Conservation (phyloP, 495 filamentous ascomycete genomes). For the Penicillium turbatum region DNA sequence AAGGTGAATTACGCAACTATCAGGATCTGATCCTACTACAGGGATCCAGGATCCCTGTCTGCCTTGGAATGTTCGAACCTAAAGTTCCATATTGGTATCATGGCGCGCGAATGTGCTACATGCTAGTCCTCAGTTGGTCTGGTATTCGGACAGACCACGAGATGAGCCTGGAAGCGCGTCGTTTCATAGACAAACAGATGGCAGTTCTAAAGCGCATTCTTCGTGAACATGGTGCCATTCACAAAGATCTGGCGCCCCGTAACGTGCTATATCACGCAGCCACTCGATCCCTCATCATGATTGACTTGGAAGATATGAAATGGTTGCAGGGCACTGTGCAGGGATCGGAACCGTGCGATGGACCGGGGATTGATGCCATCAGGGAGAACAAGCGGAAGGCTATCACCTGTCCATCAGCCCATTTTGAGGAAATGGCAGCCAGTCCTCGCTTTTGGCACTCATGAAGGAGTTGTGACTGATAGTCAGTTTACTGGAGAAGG, state of each 20-base stretch:
- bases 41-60: slow-evolving; percentile 16
- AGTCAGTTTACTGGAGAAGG: no score
- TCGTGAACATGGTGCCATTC: slow-evolving; percentile 8
- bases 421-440: not conserved
- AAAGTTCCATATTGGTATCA: slow-evolving; percentile 19
- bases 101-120: slow-evolving; percentile 1
- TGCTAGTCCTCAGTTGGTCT: slow-evolving; percentile 2
- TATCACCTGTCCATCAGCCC: not conserved
- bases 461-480: no score
- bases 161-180: slow-evolving; percentile 5
- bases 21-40: slow-evolving; percentile 1
- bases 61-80: slow-evolving; percentile 13
- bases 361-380: not conserved
- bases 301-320: slow-evolving; percentile 21
- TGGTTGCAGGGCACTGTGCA: slow-evolving; percentile 7
- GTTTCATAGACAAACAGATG: slow-evolving; percentile 12
- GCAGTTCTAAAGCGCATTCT: slow-evolving; percentile 1
- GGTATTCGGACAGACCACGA: slow-evolving; percentile 8
- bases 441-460: not conserved
- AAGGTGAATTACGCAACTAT: not conserved
- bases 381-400: not conserved
- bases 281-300: slow-evolving; percentile 3
- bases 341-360: not conserved
- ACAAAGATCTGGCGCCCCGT: slow-evolving; percentile 12
- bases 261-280: slow-evolving; percentile 18